Conservation (phyloP, 768 basidiomycete species). For the Leccinum longicurvipes region DNA sequence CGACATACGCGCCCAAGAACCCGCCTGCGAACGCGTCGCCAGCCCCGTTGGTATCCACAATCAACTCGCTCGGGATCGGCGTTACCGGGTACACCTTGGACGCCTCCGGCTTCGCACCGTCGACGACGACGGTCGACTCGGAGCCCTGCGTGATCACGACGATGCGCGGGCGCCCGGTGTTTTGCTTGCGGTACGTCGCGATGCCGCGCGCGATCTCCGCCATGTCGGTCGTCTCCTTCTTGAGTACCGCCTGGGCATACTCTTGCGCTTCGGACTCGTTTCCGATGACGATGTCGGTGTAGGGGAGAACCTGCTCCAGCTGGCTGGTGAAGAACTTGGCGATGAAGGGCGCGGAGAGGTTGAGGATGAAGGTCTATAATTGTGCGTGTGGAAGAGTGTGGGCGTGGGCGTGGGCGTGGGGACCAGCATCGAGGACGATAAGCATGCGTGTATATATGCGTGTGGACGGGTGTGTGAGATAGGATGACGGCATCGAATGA, state of each 20-base stretch:
- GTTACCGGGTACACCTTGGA: slow-evolving; percentile 58
- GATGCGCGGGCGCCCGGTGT: slow-evolving; percentile 72
- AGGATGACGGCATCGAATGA: not conserved
- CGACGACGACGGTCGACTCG: slow-evolving; percentile 72
- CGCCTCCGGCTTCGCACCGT: slow-evolving; percentile 46
- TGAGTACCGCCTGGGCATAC: slow-evolving; percentile 73
- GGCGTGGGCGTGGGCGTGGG: not conserved
- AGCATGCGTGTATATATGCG: not conserved
- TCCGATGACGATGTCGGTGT: slow-evolving; percentile 89
- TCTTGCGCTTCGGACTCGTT: slow-evolving; percentile 93
- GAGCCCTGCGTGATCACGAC: slow-evolving; percentile 93
- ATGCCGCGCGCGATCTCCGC: slow-evolving; percentile 68
- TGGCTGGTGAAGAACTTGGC: slow-evolving; percentile 86
- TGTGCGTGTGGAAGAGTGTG: not conserved
- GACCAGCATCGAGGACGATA: not conserved
- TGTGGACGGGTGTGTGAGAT: not conserved
- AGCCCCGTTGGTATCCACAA: slow-evolving; percentile 97
- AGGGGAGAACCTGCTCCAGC: slow-evolving; percentile 76
- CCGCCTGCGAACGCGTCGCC: slow-evolving; percentile 98
- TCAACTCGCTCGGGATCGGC: slow-evolving; percentile 54
- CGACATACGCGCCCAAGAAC: slow-evolving; percentile 81
- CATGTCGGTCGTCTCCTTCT: slow-evolving; percentile 64
- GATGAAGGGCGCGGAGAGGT: slow-evolving; percentile 98
- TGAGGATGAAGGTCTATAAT: slow-evolving; percentile 79
- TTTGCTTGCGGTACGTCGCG: slow-evolving; percentile 64